phyloP scores from a whole-genome alignment of 2,329 filamentous ascomycete genomes.

The Verticillium nonalfalfae region DNA sequence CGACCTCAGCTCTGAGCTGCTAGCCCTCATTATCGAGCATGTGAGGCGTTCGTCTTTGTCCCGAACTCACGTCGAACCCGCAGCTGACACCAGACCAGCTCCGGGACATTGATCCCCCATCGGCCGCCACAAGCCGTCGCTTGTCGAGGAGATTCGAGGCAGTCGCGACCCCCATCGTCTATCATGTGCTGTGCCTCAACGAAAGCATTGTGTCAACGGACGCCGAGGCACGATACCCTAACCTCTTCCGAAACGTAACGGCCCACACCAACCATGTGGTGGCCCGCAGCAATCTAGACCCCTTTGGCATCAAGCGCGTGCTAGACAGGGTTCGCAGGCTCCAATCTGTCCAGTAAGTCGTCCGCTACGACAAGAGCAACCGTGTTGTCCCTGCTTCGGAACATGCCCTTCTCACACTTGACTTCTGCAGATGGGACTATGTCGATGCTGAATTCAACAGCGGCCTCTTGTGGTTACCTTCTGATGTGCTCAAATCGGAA shows the following conservation, averaged over 20 bases:
- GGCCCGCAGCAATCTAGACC: constrained; percentile 31
- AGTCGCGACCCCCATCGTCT: constrained; percentile 35
- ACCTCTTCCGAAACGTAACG: constrained; percentile 26
- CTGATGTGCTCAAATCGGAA: constrained; percentile 26
- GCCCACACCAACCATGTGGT: constrained; percentile 32
- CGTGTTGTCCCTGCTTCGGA: background rate
- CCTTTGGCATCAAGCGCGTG: constrained; percentile 24
- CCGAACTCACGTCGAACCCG: constrained; percentile 7
- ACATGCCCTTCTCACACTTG: constrained; percentile 11
- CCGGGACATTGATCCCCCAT: constrained; percentile 24
- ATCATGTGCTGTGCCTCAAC: constrained; percentile 30
- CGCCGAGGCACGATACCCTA: constrained; percentile 23
- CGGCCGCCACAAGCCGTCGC: constrained; percentile 26
- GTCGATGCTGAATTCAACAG: constrained; percentile 20
- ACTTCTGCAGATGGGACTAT: constrained; percentile 28
- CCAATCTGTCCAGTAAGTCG: constrained; percentile 30
- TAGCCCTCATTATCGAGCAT: constrained; percentile 34
- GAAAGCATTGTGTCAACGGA: constrained; percentile 25
- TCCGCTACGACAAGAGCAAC: background rate
- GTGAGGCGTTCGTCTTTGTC: constrained; percentile 17
- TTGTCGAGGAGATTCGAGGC: constrained; percentile 31
- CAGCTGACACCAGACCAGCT: constrained; percentile 21
- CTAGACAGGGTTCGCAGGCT: constrained; percentile 28
- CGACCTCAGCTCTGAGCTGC: constrained; percentile 34
- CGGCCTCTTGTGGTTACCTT: constrained; percentile 27